These are phyloP conservation scores for Teratosphaeria epicoccoides DNA, from an alignment of 2,329 filamentous ascomycete genomes.

Conservation along the genomic window DNA sequence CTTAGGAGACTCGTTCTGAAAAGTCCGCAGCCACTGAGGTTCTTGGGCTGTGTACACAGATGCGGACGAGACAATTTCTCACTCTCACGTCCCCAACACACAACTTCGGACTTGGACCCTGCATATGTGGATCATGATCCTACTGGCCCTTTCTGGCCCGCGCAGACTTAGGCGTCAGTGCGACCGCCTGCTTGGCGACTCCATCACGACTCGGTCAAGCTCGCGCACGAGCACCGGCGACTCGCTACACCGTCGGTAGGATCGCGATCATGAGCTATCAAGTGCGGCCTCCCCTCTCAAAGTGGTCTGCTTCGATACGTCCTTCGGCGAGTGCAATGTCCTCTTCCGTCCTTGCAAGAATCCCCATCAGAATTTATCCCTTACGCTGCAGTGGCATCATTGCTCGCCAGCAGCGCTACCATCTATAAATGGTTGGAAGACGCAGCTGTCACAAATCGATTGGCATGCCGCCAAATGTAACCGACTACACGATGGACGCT, in stretches of 20 bases:
- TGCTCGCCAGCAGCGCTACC: neutral
- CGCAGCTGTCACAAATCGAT: neutral
- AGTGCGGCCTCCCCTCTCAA: too few species aligned
- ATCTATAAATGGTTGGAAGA: neutral
- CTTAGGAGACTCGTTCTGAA: constrained; percentile 37
- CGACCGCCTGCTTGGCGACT: neutral
- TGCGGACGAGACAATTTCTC: constrained; percentile 49
- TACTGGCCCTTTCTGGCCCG: too few species aligned
- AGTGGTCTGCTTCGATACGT: too few species aligned
- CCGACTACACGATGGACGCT: neutral
- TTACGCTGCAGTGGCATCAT: neutral
- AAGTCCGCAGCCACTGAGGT: constrained; percentile 53
- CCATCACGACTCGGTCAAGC: neutral
- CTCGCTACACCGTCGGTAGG: neutral
- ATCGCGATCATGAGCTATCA: too few species aligned
- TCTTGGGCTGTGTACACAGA: constrained; percentile 52
- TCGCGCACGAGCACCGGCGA: neutral
- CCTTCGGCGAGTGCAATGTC: too few species aligned
- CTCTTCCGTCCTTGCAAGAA: too few species aligned
- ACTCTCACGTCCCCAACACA: neutral
- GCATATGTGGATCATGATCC: too few species aligned
- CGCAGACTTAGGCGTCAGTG: too few species aligned
- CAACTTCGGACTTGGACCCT: too few species aligned
- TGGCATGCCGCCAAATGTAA: neutral
- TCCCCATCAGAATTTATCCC: too few species aligned